Base-by-base conservation (phyloP, 495 filamentous ascomycete genomes). In the Rusavskia elegans region DNA sequence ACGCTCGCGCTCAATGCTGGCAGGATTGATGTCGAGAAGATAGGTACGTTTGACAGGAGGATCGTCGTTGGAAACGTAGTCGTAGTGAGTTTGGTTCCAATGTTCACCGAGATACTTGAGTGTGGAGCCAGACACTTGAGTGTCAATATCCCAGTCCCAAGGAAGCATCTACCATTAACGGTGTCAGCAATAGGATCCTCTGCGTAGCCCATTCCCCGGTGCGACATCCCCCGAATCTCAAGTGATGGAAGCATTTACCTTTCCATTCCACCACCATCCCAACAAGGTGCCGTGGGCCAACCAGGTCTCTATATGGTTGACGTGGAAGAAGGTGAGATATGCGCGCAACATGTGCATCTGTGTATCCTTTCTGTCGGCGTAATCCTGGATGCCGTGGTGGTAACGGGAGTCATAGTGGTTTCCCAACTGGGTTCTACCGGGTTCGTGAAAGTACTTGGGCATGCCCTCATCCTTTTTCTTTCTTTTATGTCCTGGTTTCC, bases 241-340 rank as follows among this genome's bases (percentile, higher is more conserved):
- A 11, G 41, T 19, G 44, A 46, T 11, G 11, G 11, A 23, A 29
- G 38, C 13, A 19, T 37, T 32, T 63, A 80, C 78, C 66, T 77
- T 76, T 17, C 80, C 83, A 60, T 87, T 89, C 87, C 87, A 94
- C 84, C 85, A 92, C 87, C 87, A 94, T 13, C 87, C 87, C 45
- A 94, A 66, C 44, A 94, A 69, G 16, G 87, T 89, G 21, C 87
- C 87, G 64, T 94, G 87, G 35, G 85, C 84, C 56, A 94, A 80
- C 87, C 87, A 94, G 5, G 87, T 89, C 61, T 88, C 83, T 52
- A 87, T 64, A 0, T 75, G 72, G 29, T 85, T 72, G 38, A 76
- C 67, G 14, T 70, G 64, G 56, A 84, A 81, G 52, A 76, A 80
- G 17, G 76, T 70, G 13, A 92, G 70, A 69, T 89, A 92, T 25